Evolutionary conservation across 1,139 yeast species (phyloP).

Genomic region (Nakaseomyces sp.): DNA sequence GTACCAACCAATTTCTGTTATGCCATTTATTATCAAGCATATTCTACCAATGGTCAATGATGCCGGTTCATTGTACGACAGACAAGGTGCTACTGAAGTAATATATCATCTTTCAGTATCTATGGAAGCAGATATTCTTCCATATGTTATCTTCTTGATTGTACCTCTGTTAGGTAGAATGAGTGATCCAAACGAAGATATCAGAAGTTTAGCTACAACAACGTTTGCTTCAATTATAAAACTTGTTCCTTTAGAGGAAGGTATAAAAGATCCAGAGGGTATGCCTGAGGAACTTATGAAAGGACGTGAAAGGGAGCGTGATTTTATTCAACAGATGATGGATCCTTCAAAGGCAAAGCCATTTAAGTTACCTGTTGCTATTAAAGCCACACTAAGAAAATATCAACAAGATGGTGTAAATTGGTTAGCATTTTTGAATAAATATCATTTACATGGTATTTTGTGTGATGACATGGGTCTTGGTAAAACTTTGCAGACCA

Average conservation of each 20-base stretch:
- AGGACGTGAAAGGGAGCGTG: conserved; percentile 91
- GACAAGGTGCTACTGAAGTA: conserved; percentile 94
- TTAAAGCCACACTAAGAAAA: conserved; percentile 85
- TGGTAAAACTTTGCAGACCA: conserved; percentile 94
- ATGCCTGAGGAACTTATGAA: conserved; percentile 76
- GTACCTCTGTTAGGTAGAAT: conserved; percentile 95
- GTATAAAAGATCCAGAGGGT: conserved; percentile 92
- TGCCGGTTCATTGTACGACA: conserved; percentile 62
- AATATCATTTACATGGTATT: conserved; percentile 92
- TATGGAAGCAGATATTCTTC: conserved; percentile 85
- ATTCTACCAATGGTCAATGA: conserved; percentile 75
- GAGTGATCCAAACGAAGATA: conserved; percentile 90
- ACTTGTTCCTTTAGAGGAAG: conserved; percentile 93
- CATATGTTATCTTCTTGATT: conserved; percentile 89
- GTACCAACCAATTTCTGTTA: conserved; percentile 63
- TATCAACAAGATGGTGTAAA: conserved; percentile 98
- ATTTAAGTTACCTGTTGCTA: conserved; percentile 80
- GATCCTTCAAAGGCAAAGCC: conserved; percentile 90
- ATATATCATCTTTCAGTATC: conserved; percentile 74
- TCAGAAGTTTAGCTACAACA: conserved; percentile 86
- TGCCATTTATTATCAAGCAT: conserved; percentile 69
- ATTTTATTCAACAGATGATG: conserved; percentile 95
- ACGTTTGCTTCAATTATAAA: conserved; percentile 95
- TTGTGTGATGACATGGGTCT: conserved; percentile 99
- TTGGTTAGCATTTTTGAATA: conserved; percentile 93